Percentiles rank a stretch among this genome's conserved stretches.
Evolutionary conservation across 164 flowering plant genomes (phyloP).

Genomic region (Vitis vinifera): ASM3070453v1 NC_081812.1:23318501-23319000

Average conservation of each 20-base stretch:
- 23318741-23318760: no score
- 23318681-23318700: no score
- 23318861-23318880: constrained; percentile 62
- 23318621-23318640: constrained; percentile 73
- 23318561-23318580: constrained; percentile 88
- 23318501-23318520: constrained; percentile 9
- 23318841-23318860: constrained; percentile 72
- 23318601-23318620: constrained; percentile 78
- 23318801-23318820: constrained; percentile 1
- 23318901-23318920: constrained; percentile 30
- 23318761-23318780: background rate
- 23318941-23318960: constrained; percentile 22
- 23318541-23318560: constrained; percentile 94
- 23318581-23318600: constrained; percentile 74
- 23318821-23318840: constrained; percentile 48
- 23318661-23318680: background rate
- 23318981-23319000: constrained; percentile 40
- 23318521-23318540: constrained; percentile 39
- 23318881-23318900: constrained; percentile 43
- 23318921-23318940: constrained; percentile 23
- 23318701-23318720: no score
- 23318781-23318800: background rate
- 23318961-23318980: constrained; percentile 12
- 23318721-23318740: no score
- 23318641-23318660: background rate